These are phyloP conservation scores for Annulohypoxylon bovei DNA, from an alignment of 495 filamentous ascomycete genomes.

Conservation along the genomic window DNA sequence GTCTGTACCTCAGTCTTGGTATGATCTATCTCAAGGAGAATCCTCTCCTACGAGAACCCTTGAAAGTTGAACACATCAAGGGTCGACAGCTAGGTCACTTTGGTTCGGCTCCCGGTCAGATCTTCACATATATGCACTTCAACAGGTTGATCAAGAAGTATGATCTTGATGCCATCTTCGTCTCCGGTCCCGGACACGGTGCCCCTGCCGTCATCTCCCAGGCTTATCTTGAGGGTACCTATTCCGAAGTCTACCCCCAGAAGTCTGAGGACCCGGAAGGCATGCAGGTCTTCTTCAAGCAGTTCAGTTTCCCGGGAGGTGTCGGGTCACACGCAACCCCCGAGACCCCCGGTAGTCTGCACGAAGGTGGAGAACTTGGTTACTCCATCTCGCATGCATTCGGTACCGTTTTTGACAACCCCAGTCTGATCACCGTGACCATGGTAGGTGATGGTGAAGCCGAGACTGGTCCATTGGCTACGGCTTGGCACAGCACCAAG, in stretches of 20 bases:
- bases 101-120: conserved; percentile 77
- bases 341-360: conserved; percentile 76
- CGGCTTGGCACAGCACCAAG: conserved; percentile 79
- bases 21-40: conserved; percentile 80
- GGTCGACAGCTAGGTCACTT: conserved; percentile 76
- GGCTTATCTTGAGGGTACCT: conserved; percentile 78
- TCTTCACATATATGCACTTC: conserved; percentile 81
- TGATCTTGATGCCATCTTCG: conserved; percentile 71
- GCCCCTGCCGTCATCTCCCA: conserved; percentile 75
- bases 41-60: conserved; percentile 69
- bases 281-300: conserved; percentile 77
- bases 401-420: conserved; percentile 75
- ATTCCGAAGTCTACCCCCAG: conserved; percentile 75
- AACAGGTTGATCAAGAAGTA: conserved; percentile 81
- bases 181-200: conserved; percentile 78
- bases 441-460: conserved; percentile 81
- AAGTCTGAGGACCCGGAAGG: conserved; percentile 71
- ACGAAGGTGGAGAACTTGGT: conserved; percentile 80
- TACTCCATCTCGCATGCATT: conserved; percentile 80
- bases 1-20: conserved; percentile 75
- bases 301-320: conserved; percentile 80
- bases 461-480: conserved; percentile 77
- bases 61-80: conserved; percentile 72
- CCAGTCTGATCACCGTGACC: conserved; percentile 72
- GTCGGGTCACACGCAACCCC: conserved; percentile 78